A percentile compares a stretch with the other conserved stretches of the same genome.
phyloP scores from a whole-genome alignment of 2,329 filamentous ascomycete species.

The Colletotrichum cordylinicola region DNA sequence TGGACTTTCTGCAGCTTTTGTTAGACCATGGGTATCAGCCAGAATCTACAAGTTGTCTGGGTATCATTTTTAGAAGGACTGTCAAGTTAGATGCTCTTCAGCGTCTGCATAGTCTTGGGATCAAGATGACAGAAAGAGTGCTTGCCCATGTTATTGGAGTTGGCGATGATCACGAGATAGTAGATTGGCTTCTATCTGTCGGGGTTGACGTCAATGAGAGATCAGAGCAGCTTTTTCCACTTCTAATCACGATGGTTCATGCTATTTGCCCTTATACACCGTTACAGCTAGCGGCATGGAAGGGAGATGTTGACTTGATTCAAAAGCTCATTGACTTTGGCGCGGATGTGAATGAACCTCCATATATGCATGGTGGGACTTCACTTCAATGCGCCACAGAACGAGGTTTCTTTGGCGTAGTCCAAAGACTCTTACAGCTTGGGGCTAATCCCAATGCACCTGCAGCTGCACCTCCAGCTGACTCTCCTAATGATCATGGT shows the following conservation, averaged over 20 bases:
- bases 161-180: background rate
- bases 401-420: background rate
- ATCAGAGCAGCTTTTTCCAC: background rate
- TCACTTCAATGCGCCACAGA: background rate
- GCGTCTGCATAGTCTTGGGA: background rate
- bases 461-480: too few species aligned
- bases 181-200: background rate
- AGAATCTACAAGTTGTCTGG: background rate
- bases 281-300: rapidly evolving
- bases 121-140: background rate
- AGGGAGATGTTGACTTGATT: background rate
- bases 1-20: background rate
- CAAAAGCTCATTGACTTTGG: background rate
- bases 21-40: background rate
- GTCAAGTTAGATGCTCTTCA: background rate
- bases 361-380: too few species aligned
- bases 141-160: rapidly evolving
- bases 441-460: too few species aligned
- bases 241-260: too few species aligned
- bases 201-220: background rate
- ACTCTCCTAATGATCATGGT: too few species aligned
- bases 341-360: background rate
- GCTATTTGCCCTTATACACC: background rate
- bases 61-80: background rate
- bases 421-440: too few species aligned